Evolutionary conservation across 2,329 filamentous ascomycete genomes (phyloP).

Genomic region (Remersonia thermophila): DNA sequence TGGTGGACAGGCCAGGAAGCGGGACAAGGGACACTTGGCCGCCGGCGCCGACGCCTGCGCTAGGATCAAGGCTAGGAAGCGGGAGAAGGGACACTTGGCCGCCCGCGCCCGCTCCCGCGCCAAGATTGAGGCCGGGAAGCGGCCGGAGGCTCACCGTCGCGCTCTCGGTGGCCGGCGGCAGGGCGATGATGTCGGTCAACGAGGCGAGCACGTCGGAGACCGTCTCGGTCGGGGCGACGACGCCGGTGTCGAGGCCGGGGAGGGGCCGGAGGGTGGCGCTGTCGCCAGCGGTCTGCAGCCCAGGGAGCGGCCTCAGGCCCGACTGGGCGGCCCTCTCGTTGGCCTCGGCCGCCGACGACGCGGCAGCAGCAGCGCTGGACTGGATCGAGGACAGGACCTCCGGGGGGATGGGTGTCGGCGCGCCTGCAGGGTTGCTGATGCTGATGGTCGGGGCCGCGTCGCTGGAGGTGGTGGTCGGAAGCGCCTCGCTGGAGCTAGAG

Average conservation of each 20-base stretch:
- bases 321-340: conserved; percentile 8
- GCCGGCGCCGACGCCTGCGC: background rate
- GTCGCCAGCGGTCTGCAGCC: conserved; percentile 7
- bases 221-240: background rate
- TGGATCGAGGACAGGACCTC: conserved; percentile 11
- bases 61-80: background rate
- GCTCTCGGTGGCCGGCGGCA: background rate
- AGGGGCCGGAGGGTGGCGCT: conserved; percentile 10
- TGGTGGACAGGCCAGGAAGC: background rate
- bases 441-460: background rate
- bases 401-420: conserved; percentile 4
- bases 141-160: conserved; percentile 1
- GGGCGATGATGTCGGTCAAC: no score
- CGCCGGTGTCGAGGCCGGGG: conserved; percentile 11
- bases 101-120: background rate
- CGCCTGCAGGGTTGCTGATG: background rate
- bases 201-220: no score
- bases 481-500: background rate
- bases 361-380: conserved; percentile 9
- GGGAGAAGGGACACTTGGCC: no score
- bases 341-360: conserved; percentile 10
- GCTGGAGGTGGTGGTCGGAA: background rate
- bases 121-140: conserved; percentile 3
- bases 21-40: no score
- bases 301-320: conserved; percentile 12